Percentiles rank a stretch among this genome's conserved stretches.
These are phyloP conservation scores for Dendrobium nobile DNA, from an alignment of 106 monocot genomes.

Conservation along the genomic window DNA sequence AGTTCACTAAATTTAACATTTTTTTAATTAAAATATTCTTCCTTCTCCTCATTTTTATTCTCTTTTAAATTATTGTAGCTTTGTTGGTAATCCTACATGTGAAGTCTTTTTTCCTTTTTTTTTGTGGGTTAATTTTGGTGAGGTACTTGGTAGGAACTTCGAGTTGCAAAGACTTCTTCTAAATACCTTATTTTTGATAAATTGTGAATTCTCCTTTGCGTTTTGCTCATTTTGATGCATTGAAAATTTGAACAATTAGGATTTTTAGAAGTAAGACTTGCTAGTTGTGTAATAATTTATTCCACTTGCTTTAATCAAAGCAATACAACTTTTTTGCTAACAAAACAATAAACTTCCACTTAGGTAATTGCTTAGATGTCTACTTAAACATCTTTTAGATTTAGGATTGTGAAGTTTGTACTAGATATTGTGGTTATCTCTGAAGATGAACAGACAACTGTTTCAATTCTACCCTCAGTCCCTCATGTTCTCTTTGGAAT, in stretches of 20 bases:
- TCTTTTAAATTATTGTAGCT: not conserved
- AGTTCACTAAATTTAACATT: not conserved
- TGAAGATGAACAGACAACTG: too few relatives aligned
- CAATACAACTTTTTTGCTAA: not conserved
- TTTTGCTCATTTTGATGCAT: not conserved
- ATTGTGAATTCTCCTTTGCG: not conserved
- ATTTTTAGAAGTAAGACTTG: not conserved
- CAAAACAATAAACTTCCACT: not conserved
- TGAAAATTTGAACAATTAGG: not conserved
- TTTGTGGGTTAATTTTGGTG: not conserved
- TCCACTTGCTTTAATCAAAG: not conserved
- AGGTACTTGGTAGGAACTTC: not conserved
- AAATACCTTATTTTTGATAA: not conserved
- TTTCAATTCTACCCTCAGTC: too few relatives aligned
- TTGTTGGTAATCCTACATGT: not conserved
- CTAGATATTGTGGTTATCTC: not conserved
- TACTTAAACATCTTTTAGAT: not conserved
- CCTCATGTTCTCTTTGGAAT: not conserved
- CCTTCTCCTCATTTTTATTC: not conserved
- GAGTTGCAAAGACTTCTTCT: not conserved
- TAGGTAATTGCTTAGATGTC: not conserved
- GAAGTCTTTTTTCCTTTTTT: not conserved
- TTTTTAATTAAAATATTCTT: too few relatives aligned
- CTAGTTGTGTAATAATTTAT: not conserved
- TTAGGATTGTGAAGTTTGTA: not conserved